Base-by-base conservation (phyloP, 2,329 filamentous ascomycete species). In the Curvularia sp. region DNA sequence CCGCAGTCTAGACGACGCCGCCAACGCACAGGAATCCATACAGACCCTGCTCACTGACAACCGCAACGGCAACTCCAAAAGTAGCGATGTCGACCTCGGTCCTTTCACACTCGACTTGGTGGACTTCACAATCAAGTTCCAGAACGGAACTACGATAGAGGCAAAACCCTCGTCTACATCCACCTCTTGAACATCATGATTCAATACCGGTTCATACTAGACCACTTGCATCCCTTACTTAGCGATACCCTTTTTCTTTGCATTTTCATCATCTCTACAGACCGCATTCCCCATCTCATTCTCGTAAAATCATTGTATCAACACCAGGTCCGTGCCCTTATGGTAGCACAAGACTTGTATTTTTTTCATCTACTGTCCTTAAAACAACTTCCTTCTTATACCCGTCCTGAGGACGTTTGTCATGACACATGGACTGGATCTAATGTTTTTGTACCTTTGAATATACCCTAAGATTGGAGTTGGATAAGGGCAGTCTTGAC, bases 21-120 rank as follows among this genome's bases (percentile, higher is more conserved):
- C 78, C 5, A 75, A 63, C 10, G 81, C 81, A 33, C 81, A 83
- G 57, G 74, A 77, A 42, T 73, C 72, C 6, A 67, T 83, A 28
- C 78, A 81, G 55, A 64, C 70, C 48, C 74, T 77, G n/a, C 63
- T 76, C 5, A 71, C 65, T 6, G 63, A 64, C 44, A 69, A 75
- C 43, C 69, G 75, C 22, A 68, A 68, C 28, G 73, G 71, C 38
- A 62, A 69, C 53, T 47, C 69, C 10, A 62, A 55, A 18, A 60
- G 60, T 20, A 71, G 53, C 42, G 67, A 63, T 6, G 66, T 77
- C 43, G 65, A 75, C 35, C 50, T 75, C 6, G 70, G 70, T 0
- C 62, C 68, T 7, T 75, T 76, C 53, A 65, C 61, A 30, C 66
- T 77, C 44, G 69, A 77, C 46, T 67, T 77, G 9, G 66, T 70